These are phyloP conservation scores for Trichophyton rubrum DNA, from an alignment of 2,329 filamentous ascomycete genomes.

Conservation along the genomic window DNA sequence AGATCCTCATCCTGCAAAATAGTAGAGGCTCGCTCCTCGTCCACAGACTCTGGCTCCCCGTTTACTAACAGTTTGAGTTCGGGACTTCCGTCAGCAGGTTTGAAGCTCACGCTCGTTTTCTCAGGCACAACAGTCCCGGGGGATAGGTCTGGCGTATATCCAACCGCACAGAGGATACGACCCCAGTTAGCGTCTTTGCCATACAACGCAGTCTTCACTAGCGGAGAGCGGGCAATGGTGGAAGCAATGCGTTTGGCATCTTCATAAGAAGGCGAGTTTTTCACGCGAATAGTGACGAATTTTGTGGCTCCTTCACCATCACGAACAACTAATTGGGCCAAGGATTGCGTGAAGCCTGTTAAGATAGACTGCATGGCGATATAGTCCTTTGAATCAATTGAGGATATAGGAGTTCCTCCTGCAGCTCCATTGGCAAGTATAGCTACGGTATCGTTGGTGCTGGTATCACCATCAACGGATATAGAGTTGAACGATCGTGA, in stretches of 20 bases:
- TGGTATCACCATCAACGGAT: constrained; percentile 92
- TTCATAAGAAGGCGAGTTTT: constrained; percentile 54
- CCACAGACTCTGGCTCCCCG: constrained; percentile 50
- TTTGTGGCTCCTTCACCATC: constrained; percentile 97
- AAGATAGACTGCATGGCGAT: constrained; percentile 58
- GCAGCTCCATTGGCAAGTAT: constrained; percentile 92
- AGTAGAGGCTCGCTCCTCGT: constrained; percentile 47
- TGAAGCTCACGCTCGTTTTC: constrained; percentile 49
- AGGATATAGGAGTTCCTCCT: constrained; percentile 53
- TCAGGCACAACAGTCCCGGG: constrained; percentile 39
- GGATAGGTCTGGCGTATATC: constrained; percentile 51
- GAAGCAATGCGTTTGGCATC: constrained; percentile 70
- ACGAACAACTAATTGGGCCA: constrained; percentile 85
- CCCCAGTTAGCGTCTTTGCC: constrained; percentile 98
- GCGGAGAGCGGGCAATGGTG: constrained; percentile 76
- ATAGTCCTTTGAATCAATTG: constrained; percentile 47
- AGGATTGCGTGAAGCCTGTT: constrained; percentile 64
- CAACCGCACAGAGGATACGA: constrained; percentile 85
- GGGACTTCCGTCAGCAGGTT: constrained; percentile 45
- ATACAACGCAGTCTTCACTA: constrained; percentile 96
- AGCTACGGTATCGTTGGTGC: constrained; percentile 91
- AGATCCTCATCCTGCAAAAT: constrained; percentile 51
- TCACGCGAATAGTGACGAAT: constrained; percentile 85
- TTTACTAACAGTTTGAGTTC: constrained; percentile 46
- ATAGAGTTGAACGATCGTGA: constrained; percentile 91